Base-by-base conservation (phyloP, 2,329 filamentous ascomycete species). In the Tolypocladium album region DNA sequence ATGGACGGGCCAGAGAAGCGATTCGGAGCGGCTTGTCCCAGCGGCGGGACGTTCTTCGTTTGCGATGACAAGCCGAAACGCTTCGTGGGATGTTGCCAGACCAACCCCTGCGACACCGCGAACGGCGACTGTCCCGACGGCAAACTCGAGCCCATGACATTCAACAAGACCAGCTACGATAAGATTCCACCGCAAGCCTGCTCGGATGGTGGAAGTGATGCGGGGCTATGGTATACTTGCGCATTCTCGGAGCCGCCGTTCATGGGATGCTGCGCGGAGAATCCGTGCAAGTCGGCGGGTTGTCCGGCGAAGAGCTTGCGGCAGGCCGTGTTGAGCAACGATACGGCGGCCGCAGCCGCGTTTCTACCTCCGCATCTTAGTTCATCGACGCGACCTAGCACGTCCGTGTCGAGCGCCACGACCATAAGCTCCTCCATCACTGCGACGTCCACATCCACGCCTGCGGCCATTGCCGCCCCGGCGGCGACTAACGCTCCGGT, bases 61-160 rank as follows among this genome's bases (percentile, higher is more conserved):
- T 76, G 75, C 63, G 52, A 61, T 4, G 64, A 67, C 1, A 69
- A 68, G 39, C 62, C 61, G 4, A 63, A 64, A 3, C 70, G 70
- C 38, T 78, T 77, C 63, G 59, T 78, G 47, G 76, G 76, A 15
- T 78, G 76, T 63, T 78, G 76, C 65, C 65, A 67, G 42, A 65
- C 65, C 40, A 64, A 78, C 58, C 74, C 75, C 2, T 75, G 71
- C 64, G 61, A 64, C 27, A 61, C 60, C 9, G 64, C 63, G 39
- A 64, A 66, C 24, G 74, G 74, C 42, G 47, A 60, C 42, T 77
- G 76, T 58, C 73, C 73, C 1, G 63, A 67, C 11, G 61, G 63
- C 2, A 60, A 63, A 12, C 59, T 75, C 24, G 59, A 56, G 13
- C 47, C 66, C 1, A 62, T 70, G 11, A 70, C 69, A 6, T 77